A percentile compares a stretch with the other conserved stretches of the same genome.
phyloP scores from a whole-genome alignment of 192 early-diverging fungal genomes.

The Helicostylum pulchrum region DNA sequence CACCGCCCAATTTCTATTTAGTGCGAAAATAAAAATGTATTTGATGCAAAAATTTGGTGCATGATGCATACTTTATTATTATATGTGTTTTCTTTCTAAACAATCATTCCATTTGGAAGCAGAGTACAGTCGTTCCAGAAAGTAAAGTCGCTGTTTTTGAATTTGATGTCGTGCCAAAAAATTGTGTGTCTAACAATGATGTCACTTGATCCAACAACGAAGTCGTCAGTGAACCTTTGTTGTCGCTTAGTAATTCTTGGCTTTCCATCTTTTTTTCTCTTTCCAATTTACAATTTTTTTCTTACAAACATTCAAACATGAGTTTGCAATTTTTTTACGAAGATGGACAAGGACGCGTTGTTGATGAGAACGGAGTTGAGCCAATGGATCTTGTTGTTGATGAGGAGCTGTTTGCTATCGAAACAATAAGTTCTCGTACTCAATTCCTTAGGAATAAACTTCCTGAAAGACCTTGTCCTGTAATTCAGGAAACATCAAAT shows the following conservation, averaged over 20 bases:
- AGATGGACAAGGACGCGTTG: constrained; percentile 18
- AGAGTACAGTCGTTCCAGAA: too few relatives aligned
- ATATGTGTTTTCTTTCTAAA: too few relatives aligned
- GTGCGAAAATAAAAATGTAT: too few relatives aligned
- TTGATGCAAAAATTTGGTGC: too few relatives aligned
- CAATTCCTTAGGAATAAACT: constrained; percentile 19
- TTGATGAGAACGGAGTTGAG: constrained; percentile 18
- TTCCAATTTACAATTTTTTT: background rate
- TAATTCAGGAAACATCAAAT: too few relatives aligned
- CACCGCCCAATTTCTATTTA: too few relatives aligned
- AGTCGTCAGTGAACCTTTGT: too few relatives aligned
- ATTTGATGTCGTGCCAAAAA: constrained; percentile 18
- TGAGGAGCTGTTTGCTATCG: constrained; percentile 13
- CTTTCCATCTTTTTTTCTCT: too few relatives aligned
- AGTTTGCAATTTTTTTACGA: constrained; percentile 16
- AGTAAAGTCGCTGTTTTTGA: constrained; percentile 4
- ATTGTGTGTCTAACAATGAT: constrained; percentile 1
- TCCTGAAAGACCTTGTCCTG: constrained; percentile 11
- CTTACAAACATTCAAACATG: constrained; percentile 13
- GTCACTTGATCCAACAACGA: constrained; percentile 1
- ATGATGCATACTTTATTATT: too few relatives aligned
- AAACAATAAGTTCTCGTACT: constrained; percentile 1
- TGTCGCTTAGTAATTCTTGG: too few relatives aligned
- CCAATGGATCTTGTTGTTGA: constrained; percentile 20
- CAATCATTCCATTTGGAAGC: too few relatives aligned